Base-by-base conservation (phyloP, 2,329 filamentous ascomycete species). In the Colletotrichum graminicola region DNA sequence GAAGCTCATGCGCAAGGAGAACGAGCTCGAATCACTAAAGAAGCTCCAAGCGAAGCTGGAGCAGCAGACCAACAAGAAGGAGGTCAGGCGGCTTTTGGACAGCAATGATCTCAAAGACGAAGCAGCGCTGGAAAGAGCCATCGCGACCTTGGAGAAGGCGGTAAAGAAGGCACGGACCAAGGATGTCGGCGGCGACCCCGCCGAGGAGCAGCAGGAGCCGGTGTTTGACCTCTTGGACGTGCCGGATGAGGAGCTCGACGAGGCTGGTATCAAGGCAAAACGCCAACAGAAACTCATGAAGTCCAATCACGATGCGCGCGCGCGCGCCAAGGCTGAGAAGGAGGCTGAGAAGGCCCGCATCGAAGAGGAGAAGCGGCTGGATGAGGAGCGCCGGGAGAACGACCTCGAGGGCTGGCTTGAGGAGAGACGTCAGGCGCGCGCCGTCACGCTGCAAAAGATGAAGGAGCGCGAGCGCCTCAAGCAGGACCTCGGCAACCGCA, bases 271-370 rank as follows among this genome's bases (percentile, higher is more conserved):
- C 71, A 98, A 98, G 81, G 91, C 95, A 77, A 99, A 99, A 82
- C 91, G 94, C 16, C 94, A 97, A 75, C 96, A 99, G 79, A 90
- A 93, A 41, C 87, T 99, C 1, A 90, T 98, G 83, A 99, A 98
- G 81, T 95, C 94, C 1, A 98, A 97, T 76, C 92, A 97, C 77
- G 96, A 98, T 74, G 96, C 96, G 5, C 90, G 96, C 21, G 93
- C 93, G 32, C 91, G 96, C n/a, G 95, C 96, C 45, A 98, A 98
- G 82, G 93, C 93, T 0, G 96, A 99, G 79, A 99, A 98, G 80
- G 95, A 97, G 77, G 92, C 92, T 2, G 96, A 98, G 77, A 96
- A 94, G 81, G 94, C 94, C 0, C 89, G 96, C 8, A 80, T 92
- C 72, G 94, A 91, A 55, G 94, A 98, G 79, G 92, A 95, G 75